Evolutionary conservation across 495 filamentous ascomycete genomes (phyloP), one percentile per base, ranked within the genome.

Genomic region (Trichoderma reesei): DNA sequence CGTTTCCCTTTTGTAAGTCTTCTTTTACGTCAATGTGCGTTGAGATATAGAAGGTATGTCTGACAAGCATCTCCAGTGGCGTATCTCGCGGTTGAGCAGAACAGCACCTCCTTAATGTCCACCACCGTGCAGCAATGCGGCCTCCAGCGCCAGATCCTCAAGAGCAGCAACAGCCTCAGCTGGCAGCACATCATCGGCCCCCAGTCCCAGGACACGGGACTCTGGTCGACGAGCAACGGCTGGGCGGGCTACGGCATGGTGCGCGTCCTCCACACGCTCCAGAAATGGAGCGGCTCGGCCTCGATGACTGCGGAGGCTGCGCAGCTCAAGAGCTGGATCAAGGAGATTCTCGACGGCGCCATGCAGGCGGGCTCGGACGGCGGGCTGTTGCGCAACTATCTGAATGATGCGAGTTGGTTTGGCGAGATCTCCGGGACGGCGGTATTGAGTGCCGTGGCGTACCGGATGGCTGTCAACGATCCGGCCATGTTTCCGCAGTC

Each of bases 141-240:
- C 18, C 68, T 81, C 31, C 80, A 83, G 46, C 68, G 71, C 20
- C 74, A 80, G 5, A 72, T 80, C 6, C 71, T 83, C n/a, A 69
- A 68, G 11, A 64, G 63, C 5, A 66, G 63, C 5, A 66, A 71
- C 20, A 10, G 67, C 8, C 59, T 59, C 26, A 68, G 74, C 44
- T 83, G 80, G 80, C 72, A 73, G 31, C 81, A 83, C 64, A 81
- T 83, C 66, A 68, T 77, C 48, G 80, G 78, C 7, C 75, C 76
- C 4, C 67, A 77, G 41, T 72, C 67, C 61, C 67, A 72, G 18
- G 80, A 83, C 67, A 61, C 69, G 18, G 79, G 74, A 8, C 68
- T 75, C 3, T 83, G 81, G 81, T 80, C 76, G 65, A 82, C 80
- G 11, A 77, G 81, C 11, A 82, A 82, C 62, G 81, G 65, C 34